Percentiles rank a stretch among this genome's conserved stretches.
These are phyloP conservation scores for Trichaptum fuscoviolaceum DNA, from an alignment of 768 basidiomycete species.

Conservation along the genomic window DNA sequence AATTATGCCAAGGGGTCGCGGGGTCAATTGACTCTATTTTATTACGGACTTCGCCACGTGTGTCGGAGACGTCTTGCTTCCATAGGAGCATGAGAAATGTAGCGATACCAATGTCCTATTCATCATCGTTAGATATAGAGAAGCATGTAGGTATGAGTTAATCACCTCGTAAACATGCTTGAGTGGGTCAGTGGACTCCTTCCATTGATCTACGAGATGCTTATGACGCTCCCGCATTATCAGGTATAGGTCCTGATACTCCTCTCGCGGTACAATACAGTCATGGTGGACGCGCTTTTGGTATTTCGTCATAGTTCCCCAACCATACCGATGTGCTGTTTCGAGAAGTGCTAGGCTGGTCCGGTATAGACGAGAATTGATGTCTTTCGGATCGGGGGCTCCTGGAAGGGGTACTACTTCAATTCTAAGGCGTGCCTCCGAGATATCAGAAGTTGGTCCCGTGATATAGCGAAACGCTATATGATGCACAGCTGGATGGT, in stretches of 20 bases:
- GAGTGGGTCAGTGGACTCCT: constrained; percentile 75
- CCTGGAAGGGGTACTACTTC: constrained; percentile 48
- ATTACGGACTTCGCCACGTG: neutral
- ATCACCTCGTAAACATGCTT: constrained; percentile 88
- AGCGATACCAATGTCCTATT: constrained; percentile 89
- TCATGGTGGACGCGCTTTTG: constrained; percentile 86
- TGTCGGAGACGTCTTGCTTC: constrained; percentile 44
- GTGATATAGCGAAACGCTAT: constrained; percentile 75
- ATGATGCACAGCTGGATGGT: constrained; percentile 78
- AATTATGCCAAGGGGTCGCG: constrained; percentile 53
- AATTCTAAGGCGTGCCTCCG: constrained; percentile 39
- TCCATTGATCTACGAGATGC: constrained; percentile 69
- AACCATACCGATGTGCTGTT: constrained; percentile 82
- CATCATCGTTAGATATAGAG: neutral
- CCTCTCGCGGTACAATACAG: constrained; percentile 63
- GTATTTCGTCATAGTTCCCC: constrained; percentile 77
- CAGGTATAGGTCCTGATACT: constrained; percentile 89
- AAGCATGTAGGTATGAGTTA: constrained; percentile 4
- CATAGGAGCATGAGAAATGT: constrained; percentile 90
- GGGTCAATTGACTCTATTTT: constrained; percentile 16
- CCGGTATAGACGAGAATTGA: constrained; percentile 65
- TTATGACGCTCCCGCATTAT: constrained; percentile 82
- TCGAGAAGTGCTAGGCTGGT: constrained; percentile 80
- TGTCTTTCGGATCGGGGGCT: constrained; percentile 39
- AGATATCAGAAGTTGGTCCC: constrained; percentile 20